Evolutionary conservation across 306 rosid genomes (phyloP).

Genomic region (Arachis stenosperma): DNA sequence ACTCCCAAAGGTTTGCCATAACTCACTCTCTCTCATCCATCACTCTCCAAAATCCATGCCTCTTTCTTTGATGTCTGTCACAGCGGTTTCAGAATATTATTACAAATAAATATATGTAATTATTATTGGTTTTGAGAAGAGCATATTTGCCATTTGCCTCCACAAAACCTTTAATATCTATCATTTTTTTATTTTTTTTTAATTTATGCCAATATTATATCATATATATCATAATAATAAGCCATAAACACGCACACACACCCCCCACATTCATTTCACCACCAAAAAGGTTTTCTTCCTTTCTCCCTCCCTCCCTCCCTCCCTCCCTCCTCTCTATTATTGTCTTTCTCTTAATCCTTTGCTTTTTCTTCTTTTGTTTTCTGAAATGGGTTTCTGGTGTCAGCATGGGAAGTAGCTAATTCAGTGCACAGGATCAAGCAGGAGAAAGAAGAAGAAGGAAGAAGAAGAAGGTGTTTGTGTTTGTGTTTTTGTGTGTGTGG

Average conservation of each 20-base stretch:
- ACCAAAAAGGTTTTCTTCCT: constrained; percentile 37
- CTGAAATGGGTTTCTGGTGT: constrained; percentile 27
- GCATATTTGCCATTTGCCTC: constrained; percentile 15
- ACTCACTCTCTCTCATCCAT: constrained; percentile 33
- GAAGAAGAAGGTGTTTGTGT: too few species aligned
- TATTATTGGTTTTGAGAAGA: constrained; percentile 1
- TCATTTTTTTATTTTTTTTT: not conserved
- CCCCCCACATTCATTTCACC: constrained; percentile 33
- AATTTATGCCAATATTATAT: not conserved
- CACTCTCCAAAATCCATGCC: constrained; percentile 62
- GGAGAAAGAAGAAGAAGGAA: not conserved
- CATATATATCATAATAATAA: not conserved
- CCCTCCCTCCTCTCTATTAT: not conserved
- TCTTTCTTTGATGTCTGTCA: constrained; percentile 38
- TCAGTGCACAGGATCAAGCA: constrained; percentile 6
- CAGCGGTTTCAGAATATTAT: constrained; percentile 55
- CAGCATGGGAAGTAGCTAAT: constrained; percentile 30
- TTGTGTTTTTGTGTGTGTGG: not conserved
- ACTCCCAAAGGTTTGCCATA: constrained; percentile 55
- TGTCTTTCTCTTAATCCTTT: not conserved
- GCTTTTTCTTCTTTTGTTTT: not conserved
- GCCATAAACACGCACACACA: constrained; percentile 5
- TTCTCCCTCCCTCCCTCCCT: not conserved
- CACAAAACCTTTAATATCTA: constrained; percentile 3
- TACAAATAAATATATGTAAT: too few species aligned